A percentile compares a stretch with the other conserved stretches of the same genome.
These are phyloP conservation scores for apple (Malus domestica) DNA, from an alignment of 306 rosid genomes.

Conservation along the genomic window DNA sequence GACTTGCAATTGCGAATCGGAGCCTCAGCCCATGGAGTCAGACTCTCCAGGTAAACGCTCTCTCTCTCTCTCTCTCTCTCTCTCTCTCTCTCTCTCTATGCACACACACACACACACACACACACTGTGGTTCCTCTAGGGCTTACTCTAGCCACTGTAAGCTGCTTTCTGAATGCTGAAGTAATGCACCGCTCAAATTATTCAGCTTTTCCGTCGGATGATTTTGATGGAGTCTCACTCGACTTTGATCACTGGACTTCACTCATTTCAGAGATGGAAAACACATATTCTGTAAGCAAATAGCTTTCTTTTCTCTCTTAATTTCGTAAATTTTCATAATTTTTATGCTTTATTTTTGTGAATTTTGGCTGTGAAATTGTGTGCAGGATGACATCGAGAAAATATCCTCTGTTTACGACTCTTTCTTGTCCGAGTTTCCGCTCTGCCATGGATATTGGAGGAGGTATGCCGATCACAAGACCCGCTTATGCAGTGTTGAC, in stretches of 20 bases:
- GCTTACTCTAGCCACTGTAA: not conserved
- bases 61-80: not conserved
- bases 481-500: constrained; percentile 44
- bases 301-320: constrained; percentile 4
- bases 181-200: not conserved
- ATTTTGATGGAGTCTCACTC: constrained; percentile 33
- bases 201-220: constrained; percentile 33
- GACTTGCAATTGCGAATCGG: constrained; percentile 1
- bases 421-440: constrained; percentile 72
- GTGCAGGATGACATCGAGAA: constrained; percentile 61
- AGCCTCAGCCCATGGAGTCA: constrained; percentile 26
- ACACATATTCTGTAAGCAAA: constrained; percentile 46
- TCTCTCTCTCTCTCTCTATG: not conserved
- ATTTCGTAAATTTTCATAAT: not conserved
- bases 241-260: constrained; percentile 63
- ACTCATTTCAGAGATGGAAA: constrained; percentile 54
- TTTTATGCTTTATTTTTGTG: constrained; percentile 1
- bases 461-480: constrained; percentile 60
- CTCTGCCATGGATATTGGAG: constrained; percentile 90
- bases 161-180: not conserved
- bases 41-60: constrained; percentile 14
- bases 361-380: not conserved
- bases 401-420: constrained; percentile 50
- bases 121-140: too few species aligned
- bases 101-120: too few species aligned